Percentiles rank a stretch among this genome's conserved stretches.
Evolutionary conservation across 805 yeast species (phyloP).

Genomic region (Komagataella phaffii): DNA sequence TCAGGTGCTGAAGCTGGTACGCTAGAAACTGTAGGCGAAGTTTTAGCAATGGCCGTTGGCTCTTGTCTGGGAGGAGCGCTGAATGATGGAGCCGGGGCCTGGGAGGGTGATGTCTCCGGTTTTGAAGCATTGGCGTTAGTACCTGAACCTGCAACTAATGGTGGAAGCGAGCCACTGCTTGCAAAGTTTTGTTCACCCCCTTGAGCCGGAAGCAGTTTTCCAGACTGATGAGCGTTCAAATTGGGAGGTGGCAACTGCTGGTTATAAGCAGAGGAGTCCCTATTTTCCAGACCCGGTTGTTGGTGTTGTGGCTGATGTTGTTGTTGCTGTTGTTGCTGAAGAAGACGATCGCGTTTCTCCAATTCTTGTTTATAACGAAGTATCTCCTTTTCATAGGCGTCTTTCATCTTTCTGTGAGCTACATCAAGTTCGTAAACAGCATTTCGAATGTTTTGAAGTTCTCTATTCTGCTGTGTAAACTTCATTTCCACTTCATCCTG

Average conservation of each 20-base stretch:
- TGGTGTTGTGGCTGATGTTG: constrained; percentile 26
- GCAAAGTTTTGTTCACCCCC: constrained; percentile 1
- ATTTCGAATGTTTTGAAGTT: constrained; percentile 86
- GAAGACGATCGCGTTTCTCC: constrained; percentile 62
- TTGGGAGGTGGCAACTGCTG: constrained; percentile 23
- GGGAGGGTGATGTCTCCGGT: constrained; percentile 8
- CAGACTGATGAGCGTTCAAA: constrained; percentile 11
- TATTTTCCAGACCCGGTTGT: constrained; percentile 3
- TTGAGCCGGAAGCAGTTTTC: neutral
- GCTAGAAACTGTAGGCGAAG: constrained; percentile 9
- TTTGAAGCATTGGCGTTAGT: neutral
- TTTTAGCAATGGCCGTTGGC: constrained; percentile 4
- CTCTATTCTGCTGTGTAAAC: constrained; percentile 82
- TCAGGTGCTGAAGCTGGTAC: constrained; percentile 6
- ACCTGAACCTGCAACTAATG: neutral
- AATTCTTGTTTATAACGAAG: constrained; percentile 73
- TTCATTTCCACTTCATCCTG: constrained; percentile 88
- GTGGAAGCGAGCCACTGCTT: neutral
- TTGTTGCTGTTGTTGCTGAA: constrained; percentile 27
- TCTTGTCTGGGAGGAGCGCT: neutral
- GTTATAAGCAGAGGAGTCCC: neutral
- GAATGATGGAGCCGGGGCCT: constrained; percentile 5
- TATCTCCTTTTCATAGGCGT: constrained; percentile 90
- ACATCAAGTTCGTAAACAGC: constrained; percentile 88
- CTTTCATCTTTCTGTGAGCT: constrained; percentile 91